Percentiles rank a stretch among this genome's conserved stretches.
phyloP scores from a whole-genome alignment of 2,329 filamentous ascomycete genomes.

The Colletotrichum ledebouriae region DNA sequence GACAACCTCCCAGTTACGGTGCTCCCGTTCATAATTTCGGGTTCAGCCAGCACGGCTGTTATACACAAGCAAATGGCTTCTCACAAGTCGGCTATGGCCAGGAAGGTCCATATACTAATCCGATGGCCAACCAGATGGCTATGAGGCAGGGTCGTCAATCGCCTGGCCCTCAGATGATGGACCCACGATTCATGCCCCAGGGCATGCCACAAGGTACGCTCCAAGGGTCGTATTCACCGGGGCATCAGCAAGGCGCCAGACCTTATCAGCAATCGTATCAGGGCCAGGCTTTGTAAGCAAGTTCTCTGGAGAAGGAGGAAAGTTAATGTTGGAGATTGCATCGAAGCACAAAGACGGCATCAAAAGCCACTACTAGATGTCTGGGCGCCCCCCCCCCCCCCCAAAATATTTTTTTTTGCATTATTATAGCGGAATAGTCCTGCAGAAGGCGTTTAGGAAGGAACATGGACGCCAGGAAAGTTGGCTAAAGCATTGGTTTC shows the following conservation, averaged over 20 bases:
- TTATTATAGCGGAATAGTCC: slow-evolving; percentile 10
- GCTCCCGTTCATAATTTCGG: slow-evolving; percentile 26
- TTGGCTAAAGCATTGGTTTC: slow-evolving; percentile 20
- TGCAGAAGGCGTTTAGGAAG: slow-evolving; percentile 33
- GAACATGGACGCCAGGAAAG: slow-evolving; percentile 22
- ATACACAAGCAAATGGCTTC: slow-evolving; percentile 19
- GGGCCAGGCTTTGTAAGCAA: slow-evolving; percentile 45
- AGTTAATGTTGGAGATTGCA: background rate
- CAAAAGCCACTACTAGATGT: background rate
- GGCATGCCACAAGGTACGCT: slow-evolving; percentile 41
- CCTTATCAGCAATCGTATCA: slow-evolving; percentile 15
- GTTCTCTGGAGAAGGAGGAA: background rate
- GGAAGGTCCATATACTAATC: slow-evolving; percentile 32
- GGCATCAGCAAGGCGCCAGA: slow-evolving; percentile 36
- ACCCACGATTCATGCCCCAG: slow-evolving; percentile 47
- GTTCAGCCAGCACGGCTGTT: slow-evolving; percentile 22
- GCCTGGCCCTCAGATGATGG: slow-evolving; percentile 46
- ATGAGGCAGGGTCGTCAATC: slow-evolving; percentile 48
- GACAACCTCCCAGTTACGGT: slow-evolving; percentile 28
- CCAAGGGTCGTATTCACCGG: slow-evolving; percentile 36
- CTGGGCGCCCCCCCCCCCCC: background rate
- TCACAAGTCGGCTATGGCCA: slow-evolving; percentile 29
- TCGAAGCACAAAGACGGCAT: background rate
- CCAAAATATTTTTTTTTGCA: slow-evolving; percentile 7
- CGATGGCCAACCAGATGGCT: slow-evolving; percentile 46